Percentiles rank a stretch among this genome's conserved stretches.
These are phyloP conservation scores for Solanum piurae DNA, from an alignment of 257 asterid genomes.

Conservation along the genomic window DNA sequence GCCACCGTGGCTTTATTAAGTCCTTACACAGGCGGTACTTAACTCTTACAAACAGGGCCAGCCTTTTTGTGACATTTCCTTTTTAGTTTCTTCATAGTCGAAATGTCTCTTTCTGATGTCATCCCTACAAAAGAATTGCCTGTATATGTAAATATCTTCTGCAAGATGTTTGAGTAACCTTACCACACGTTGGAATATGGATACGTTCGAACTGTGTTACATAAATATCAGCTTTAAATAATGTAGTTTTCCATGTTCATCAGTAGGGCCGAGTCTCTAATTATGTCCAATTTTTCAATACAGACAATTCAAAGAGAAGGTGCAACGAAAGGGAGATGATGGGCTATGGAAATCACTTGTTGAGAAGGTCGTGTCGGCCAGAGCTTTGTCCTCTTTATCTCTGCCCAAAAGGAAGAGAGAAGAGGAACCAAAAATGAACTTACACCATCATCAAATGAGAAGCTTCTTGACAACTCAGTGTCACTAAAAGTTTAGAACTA, in stretches of 20 bases:
- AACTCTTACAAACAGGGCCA: neutral
- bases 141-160: neutral
- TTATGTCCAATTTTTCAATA: neutral
- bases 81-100: neutral
- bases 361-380: constrained; percentile 58
- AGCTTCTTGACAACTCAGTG: constrained; percentile 14
- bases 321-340: constrained; percentile 30
- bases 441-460: constrained; percentile 20
- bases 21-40: neutral
- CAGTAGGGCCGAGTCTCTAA: constrained; percentile 5
- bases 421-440: constrained; percentile 24
- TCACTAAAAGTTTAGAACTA: neutral
- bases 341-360: constrained; percentile 56
- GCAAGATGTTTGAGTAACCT: neutral
- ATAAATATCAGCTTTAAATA: neutral
- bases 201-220: neutral
- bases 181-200: neutral
- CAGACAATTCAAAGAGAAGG: constrained; percentile 73
- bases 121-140: neutral
- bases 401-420: constrained; percentile 52
- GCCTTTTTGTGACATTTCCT: neutral
- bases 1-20: neutral
- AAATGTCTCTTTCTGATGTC: neutral
- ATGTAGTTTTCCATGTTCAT: neutral
- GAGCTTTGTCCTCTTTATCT: constrained; percentile 44